Conservation (phyloP, 352 stramenopile species). For the Globisporangium abappressorium region DNA sequence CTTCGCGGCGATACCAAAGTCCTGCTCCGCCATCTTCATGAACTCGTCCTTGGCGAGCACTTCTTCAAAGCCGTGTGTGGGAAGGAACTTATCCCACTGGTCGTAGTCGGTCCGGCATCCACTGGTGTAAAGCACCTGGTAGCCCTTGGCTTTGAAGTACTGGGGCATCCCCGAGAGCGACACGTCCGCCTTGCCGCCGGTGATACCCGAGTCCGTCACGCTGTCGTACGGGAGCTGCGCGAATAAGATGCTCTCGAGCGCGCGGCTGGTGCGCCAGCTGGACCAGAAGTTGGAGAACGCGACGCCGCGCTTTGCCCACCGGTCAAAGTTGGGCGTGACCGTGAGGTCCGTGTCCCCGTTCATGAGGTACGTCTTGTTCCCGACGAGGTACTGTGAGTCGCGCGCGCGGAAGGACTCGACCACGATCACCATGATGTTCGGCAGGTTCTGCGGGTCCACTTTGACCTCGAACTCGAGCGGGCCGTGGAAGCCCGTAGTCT, state of each 20-base stretch:
- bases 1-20: conserved; percentile 28
- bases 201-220: conserved; percentile 32
- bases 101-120: conserved; percentile 45
- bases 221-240: conserved; percentile 46
- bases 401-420: conserved; percentile 54
- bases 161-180: conserved; percentile 43
- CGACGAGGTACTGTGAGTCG: conserved; percentile 50
- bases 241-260: conserved; percentile 52
- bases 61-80: conserved; percentile 45
- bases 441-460: conserved; percentile 26
- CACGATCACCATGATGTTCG: conserved; percentile 49
- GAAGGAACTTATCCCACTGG: conserved; percentile 45
- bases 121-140: conserved; percentile 45
- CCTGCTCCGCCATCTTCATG: conserved; percentile 30
- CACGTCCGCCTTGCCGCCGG: conserved; percentile 22
- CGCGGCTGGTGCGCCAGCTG: conserved; percentile 53
- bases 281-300: conserved; percentile 61
- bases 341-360: conserved; percentile 34
- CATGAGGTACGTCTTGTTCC: conserved; percentile 12
- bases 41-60: conserved; percentile 42
- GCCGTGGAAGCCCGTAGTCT: conserved; percentile 40
- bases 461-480: conserved; percentile 38
- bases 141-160: conserved; percentile 48
- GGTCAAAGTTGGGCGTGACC: conserved; percentile 46
- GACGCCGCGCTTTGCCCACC: conserved; percentile 44